Evolutionary conservation across 2,329 filamentous ascomycete genomes (phyloP), one percentile per base, ranked within the genome.

Genomic region (Gnomoniopsis smithogilvyi): DNA sequence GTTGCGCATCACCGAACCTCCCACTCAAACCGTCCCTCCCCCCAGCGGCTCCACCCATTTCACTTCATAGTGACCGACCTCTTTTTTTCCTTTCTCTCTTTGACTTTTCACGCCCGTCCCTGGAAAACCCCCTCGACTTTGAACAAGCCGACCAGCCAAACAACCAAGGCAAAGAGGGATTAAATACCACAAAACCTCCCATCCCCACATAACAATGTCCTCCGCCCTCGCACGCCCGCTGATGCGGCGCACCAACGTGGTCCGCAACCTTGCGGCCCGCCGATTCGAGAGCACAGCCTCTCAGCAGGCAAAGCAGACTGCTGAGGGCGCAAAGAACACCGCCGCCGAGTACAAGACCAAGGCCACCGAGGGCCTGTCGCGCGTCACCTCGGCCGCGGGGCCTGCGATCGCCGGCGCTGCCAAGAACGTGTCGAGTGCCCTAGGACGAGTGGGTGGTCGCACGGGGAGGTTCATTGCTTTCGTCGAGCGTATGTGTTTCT

Each of bases 361-460:
- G 82, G 92, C 92, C 60, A 83, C 87, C 65, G 83, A 96, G 78
- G 92, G 92, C 65, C 85, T 97, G 57, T 91, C 90, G 68, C 87
- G 87, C 72, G 93, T 95, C 69, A 82, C 88, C 64, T 87, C 89
- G 68, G 87, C 91, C 56, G 93, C 92, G 67, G 91, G 91, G 59
- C 88, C 90, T 62, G 90, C 87, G 62, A 80, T 96, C 68, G 82
- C 84, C 67, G 87, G 85, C 72, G 91, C 89, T 67, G 90, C 89
- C 59, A 84, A 85, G 72, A 83, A 85, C 58, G 77, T 88, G 66
- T 78, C 81, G 66, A 84, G 78, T 70, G 86, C 89, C 59, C 77
- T 96, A 67, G 81, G 85, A 73, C 89, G 86, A 77, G 82, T 93
- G 72, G 93, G 92, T 70, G 94, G 94, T 70, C 86, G 90, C 69